phyloP scores from a whole-genome alignment of 2,329 filamentous ascomycete species.

The Sporothrix phasma region DNA sequence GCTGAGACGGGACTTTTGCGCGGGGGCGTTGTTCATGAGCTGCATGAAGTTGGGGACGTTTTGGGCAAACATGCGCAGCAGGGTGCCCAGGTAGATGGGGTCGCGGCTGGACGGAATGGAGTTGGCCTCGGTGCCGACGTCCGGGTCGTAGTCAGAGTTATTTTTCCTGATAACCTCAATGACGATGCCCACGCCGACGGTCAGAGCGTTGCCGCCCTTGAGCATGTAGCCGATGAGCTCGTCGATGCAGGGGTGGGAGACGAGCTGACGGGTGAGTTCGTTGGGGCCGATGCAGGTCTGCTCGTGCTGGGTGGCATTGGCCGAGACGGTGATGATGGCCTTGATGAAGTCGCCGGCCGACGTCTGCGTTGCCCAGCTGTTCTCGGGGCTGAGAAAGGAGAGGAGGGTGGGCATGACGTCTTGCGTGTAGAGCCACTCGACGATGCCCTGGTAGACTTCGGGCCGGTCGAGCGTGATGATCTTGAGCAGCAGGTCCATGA shows the following conservation, averaged over 20 bases:
- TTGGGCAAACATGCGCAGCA: conserved; percentile 79
- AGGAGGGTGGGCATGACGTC: conserved; percentile 79
- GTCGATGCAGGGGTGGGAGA: conserved; percentile 75
- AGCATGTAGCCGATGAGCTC: conserved; percentile 88
- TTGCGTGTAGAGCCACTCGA: conserved; percentile 94
- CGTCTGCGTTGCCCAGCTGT: conserved; percentile 85
- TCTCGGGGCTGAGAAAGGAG: conserved; percentile 74
- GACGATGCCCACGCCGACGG: conserved; percentile 91
- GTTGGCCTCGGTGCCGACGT: conserved; percentile 72
- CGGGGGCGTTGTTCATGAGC: conserved; percentile 68
- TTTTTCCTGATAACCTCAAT: conserved; percentile 99
- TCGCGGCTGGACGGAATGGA: conserved; percentile 74
- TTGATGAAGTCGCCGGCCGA: conserved; percentile 97
- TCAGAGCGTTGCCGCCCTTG: conserved; percentile 82
- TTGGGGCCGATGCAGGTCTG: conserved; percentile 98
- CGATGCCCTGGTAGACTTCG: conserved; percentile 82
- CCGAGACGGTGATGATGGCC: conserved; percentile 96
- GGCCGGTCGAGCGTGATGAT: conserved; percentile 93
- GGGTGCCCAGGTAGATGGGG: conserved; percentile 87
- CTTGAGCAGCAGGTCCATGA: conserved; percentile 94
- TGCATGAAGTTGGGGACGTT: conserved; percentile 92
- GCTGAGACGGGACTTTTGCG: conserved; percentile 63
- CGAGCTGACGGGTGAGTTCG: conserved; percentile 86
- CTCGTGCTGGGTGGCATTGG: conserved; percentile 95
- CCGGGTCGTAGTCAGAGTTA: conserved; percentile 96